Evolutionary conservation across 495 filamentous ascomycete species (phyloP).

Genomic region (Schizothecium vesticola): DNA sequence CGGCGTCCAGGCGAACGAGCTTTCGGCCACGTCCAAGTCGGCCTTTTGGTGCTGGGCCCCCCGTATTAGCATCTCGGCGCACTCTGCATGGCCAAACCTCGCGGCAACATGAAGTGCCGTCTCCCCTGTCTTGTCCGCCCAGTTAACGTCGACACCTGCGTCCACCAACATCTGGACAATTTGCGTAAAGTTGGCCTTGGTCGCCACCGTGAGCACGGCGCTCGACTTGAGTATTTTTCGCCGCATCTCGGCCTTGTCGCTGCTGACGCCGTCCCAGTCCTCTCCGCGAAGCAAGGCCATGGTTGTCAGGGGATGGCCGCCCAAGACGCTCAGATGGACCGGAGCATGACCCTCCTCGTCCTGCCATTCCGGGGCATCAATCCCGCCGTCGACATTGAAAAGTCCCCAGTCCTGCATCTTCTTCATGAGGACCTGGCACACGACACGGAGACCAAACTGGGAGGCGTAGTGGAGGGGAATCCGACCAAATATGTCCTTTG

Average conservation of each 20-base stretch:
- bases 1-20: constrained; percentile 87
- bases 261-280: constrained; percentile 57
- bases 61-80: constrained; percentile 66
- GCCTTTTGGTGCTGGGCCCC: constrained; percentile 64
- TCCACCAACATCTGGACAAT: constrained; percentile 86
- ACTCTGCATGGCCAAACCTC: constrained; percentile 76
- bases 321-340: constrained; percentile 85
- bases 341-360: constrained; percentile 90
- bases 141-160: constrained; percentile 89
- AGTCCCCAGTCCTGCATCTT: constrained; percentile 84
- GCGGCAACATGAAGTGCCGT: constrained; percentile 90
- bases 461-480: constrained; percentile 92
- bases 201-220: constrained; percentile 80
- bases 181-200: constrained; percentile 71
- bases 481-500: constrained; percentile 73
- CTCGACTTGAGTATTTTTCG: constrained; percentile 77
- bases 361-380: constrained; percentile 82
- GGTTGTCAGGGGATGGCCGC: constrained; percentile 83
- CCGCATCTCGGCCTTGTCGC: constrained; percentile 55
- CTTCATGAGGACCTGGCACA: constrained; percentile 81
- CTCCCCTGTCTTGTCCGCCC: constrained; percentile 89
- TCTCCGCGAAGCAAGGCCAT: constrained; percentile 73
- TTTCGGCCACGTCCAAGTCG: constrained; percentile 72
- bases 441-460: constrained; percentile 83
- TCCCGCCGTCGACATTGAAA: constrained; percentile 76